phyloP scores from a whole-genome alignment of 2,329 filamentous ascomycete species.

The Stemphylium lycopersici region DNA sequence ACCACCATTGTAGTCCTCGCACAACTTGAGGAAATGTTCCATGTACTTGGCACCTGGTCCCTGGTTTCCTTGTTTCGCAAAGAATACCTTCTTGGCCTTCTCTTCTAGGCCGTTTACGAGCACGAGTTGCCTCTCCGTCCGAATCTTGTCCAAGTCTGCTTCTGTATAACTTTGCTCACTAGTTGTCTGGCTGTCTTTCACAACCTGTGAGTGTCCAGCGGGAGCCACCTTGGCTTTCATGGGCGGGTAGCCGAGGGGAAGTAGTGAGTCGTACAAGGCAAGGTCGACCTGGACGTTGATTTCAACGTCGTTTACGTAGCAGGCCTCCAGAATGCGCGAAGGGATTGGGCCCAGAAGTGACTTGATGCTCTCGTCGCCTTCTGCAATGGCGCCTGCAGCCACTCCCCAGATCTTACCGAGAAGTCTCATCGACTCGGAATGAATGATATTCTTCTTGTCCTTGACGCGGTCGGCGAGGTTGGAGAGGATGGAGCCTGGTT shows the following conservation, averaged over 20 bases:
- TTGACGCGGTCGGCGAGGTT: conserved; percentile 87
- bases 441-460: conserved; percentile 81
- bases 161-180: conserved; percentile 52
- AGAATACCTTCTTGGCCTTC: conserved; percentile 84
- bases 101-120: conserved; percentile 79
- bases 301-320: conserved; percentile 87
- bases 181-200: conserved; percentile 62
- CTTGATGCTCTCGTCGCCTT: conserved; percentile 77
- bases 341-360: conserved; percentile 81
- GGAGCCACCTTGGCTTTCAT: conserved; percentile 61
- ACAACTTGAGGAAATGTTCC: conserved; percentile 78
- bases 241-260: conserved; percentile 88
- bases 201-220: conserved; percentile 64
- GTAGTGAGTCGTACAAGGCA: conserved; percentile 82
- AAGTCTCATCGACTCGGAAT: conserved; percentile 84
- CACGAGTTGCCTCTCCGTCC: conserved; percentile 82
- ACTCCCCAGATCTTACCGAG: conserved; percentile 93
- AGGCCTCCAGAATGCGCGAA: conserved; percentile 82
- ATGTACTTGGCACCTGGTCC: conserved; percentile 75
- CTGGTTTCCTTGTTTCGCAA: conserved; percentile 81
- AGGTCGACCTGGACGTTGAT: conserved; percentile 84
- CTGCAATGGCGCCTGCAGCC: conserved; percentile 82
- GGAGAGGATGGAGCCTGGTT: conserved; percentile 77
- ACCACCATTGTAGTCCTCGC: conserved; percentile 88
- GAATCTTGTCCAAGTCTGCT: conserved; percentile 73